Evolutionary conservation across 352 stramenopile genomes (phyloP), one percentile per base, ranked within the genome.

Genomic region (Globisporangium cylindrosporum): DNA sequence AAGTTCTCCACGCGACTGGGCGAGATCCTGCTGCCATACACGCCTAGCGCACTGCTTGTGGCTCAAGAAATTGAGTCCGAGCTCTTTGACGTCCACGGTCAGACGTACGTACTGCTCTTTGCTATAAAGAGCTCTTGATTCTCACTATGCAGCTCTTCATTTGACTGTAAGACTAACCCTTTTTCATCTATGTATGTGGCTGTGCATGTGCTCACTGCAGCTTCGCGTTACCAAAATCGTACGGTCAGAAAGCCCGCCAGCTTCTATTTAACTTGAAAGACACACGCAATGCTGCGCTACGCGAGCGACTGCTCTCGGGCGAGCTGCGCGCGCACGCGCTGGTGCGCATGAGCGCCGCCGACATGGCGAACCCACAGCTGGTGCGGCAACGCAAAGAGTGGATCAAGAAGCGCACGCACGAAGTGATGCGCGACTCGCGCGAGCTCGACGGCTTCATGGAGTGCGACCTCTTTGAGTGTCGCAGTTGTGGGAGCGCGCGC

Each of bases 301-400:
- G 88, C 61, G 76, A 88, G 56, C 84, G 88, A 6, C 68, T 95
- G 43, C 72, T 94, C 32, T 87, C 81, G 0, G 84, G 86, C 8
- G 75, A 90, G 27, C 69, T 94, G 20, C 53, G 70, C 0, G 76
- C 82, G 20, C 64, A 78, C 58, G 78, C 70, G 57, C 73, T 94
- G 25, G 88, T 94, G 69, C 82, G 88, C 43, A 90, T 95, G 86
- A 91, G 77, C 58, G 82, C 80, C 3, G 77, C 74, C 25, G 84
- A 93, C 70, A 93, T 95, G 88, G 88, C 88, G n/a, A 95, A 95
- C 65, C 88, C 88, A 34, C 84, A 93, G 65, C 73, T 95, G 38
- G 88, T 90, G 29, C 81, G 78, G 0, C 84, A 95, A 48, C 84
- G 88, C 15, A 87, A 92, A 58, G 82, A 93, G 67, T 95, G 88